Conservation (phyloP, 2,329 filamentous ascomycete genomes). For the Aureobasidium subglaciale region DNA sequence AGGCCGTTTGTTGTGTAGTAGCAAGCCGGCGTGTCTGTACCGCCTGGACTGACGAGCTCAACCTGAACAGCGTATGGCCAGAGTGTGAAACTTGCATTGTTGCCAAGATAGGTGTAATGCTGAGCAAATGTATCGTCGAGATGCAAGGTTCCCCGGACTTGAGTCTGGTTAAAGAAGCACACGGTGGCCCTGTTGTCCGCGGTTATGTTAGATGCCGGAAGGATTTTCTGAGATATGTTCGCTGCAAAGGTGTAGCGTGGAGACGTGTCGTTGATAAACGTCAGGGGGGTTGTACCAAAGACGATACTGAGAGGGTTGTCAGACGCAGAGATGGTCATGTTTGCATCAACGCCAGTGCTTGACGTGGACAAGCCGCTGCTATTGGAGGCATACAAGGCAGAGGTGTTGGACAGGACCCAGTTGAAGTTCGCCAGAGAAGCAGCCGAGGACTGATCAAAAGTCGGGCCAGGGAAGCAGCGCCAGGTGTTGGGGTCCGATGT, state of each 20-base stretch:
- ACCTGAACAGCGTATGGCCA: slow-evolving; percentile 57
- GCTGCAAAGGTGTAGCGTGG: slow-evolving; percentile 56
- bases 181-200: slow-evolving; percentile 40
- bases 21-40: slow-evolving; percentile 48
- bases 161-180: slow-evolving; percentile 54
- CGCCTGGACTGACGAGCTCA: slow-evolving; percentile 44
- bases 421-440: slow-evolving; percentile 45
- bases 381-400: slow-evolving; percentile 33
- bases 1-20: slow-evolving; percentile 34
- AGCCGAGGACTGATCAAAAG: slow-evolving; percentile 38
- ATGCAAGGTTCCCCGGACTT: slow-evolving; percentile 53
- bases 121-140: slow-evolving; percentile 20
- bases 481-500: slow-evolving; percentile 53
- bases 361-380: slow-evolving; percentile 55
- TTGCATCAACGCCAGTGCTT: slow-evolving; percentile 29
- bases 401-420: slow-evolving; percentile 50
- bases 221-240: slow-evolving; percentile 45
- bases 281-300: slow-evolving; percentile 48
- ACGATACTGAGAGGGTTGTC: slow-evolving; percentile 50
- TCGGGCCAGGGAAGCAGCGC: slow-evolving; percentile 53
- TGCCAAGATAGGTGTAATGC: slow-evolving; percentile 17
- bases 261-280: slow-evolving; percentile 39
- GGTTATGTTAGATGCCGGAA: slow-evolving; percentile 40
- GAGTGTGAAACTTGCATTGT: slow-evolving; percentile 27
- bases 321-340: slow-evolving; percentile 42